These are phyloP conservation scores for Cucumis melo DNA, from an alignment of 306 rosid genomes.

Conservation along the genomic window DNA sequence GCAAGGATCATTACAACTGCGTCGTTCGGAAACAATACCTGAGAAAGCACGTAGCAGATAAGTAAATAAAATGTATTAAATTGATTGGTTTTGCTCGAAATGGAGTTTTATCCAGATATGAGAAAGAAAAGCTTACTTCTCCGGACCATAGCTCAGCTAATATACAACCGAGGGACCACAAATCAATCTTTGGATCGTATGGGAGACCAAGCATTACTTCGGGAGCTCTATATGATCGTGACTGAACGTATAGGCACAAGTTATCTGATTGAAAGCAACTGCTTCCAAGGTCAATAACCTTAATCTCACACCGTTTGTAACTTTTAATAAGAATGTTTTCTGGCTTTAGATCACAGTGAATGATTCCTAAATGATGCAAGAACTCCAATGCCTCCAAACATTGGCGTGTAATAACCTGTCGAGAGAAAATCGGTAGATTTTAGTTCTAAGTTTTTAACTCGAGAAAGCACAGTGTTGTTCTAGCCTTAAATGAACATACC, in stretches of 20 bases:
- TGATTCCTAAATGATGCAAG: conserved; percentile 73
- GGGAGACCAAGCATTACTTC: conserved; percentile 96
- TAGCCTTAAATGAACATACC: conserved; percentile 34
- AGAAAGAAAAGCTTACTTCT: conserved; percentile 47
- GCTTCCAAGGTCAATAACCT: conserved; percentile 96
- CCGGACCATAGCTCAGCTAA: conserved; percentile 94
- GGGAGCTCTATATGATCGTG: conserved; percentile 96
- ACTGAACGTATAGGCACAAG: conserved; percentile 84
- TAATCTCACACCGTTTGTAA: conserved; percentile 75
- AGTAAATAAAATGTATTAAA: not conserved
- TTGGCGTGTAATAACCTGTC: conserved; percentile 70
- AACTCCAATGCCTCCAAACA: conserved; percentile 88
- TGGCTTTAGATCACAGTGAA: conserved; percentile 97
- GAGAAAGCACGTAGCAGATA: conserved; percentile 8
- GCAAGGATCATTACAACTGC: conserved; percentile 66
- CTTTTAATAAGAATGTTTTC: conserved; percentile 84
- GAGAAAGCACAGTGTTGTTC: not conserved
- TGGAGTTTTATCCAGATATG: not conserved
- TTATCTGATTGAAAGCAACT: conserved; percentile 85
- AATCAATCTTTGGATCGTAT: conserved; percentile 78
- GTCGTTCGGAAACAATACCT: conserved; percentile 91
- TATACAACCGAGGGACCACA: conserved; percentile 98
- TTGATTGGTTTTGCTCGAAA: not conserved
- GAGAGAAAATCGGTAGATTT: not conserved
- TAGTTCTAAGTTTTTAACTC: not conserved